Evolutionary conservation across 306 rosid genomes (phyloP), one percentile per base, ranked within the genome.

Genomic region (Vigna unguiculata): DNA sequence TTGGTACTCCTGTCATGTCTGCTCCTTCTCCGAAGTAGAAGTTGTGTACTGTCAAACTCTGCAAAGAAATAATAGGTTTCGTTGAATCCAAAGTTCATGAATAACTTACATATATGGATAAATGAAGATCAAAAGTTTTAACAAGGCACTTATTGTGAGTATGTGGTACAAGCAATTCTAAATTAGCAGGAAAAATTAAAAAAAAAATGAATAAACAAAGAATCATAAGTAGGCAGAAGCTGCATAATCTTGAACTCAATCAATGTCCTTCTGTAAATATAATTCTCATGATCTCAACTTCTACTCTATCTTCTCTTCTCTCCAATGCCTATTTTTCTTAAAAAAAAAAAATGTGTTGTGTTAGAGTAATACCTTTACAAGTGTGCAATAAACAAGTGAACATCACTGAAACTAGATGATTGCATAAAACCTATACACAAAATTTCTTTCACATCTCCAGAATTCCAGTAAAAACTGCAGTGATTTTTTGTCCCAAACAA

Each of bases 1-100:
- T 87, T 47, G 93, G 96, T n/a, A 94, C 97, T 57, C 97, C 98
- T 5, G 95, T 94, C 19, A 24, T 11, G 83, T 94, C 98, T 2
- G 93, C 68, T 67, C 98, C 98, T 86, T 82, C 96, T 62, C 96
- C 97, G 1, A 79, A 71, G 41, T 91, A 87, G 22, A 94, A 91
- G 75, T 89, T 90, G 78, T 92, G 96, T 43, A 94, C 86, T 1
- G 85, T 87, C 81, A 94, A 76, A 77, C 90, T 85, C 95, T 94
- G 90, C 1, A 80, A 85, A 17, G 81, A 72, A 74, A 30, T 48
- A 45, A 75, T 19, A 54, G 68, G 3, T 46, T 58, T 59, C 45
- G 20, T 55, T 47, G 14, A 9, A 6, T 21, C 38, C 15, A 54
- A 75, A 48, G 34, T 67, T 74, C 58, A 67, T 10, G 68, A 30